Evolutionary conservation across 2,329 filamentous ascomycete genomes (phyloP), one percentile per base, ranked within the genome.

Genomic region (Colletotrichum sublineola): DNA sequence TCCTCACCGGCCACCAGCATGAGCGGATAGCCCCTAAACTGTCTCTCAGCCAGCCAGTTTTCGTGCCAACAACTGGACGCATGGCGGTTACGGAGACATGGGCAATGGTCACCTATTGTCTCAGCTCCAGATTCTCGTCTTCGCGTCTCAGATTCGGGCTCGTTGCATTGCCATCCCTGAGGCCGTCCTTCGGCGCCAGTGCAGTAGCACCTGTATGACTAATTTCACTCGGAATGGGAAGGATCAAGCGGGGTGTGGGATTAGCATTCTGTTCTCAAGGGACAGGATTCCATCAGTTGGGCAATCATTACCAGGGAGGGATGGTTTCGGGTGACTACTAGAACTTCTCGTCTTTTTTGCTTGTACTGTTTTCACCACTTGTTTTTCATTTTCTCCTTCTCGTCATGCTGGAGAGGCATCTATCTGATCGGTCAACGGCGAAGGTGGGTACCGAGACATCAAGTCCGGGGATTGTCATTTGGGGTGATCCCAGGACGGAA

Each of bases 301-400:
- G 24, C 40, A 65, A 56, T 46, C 20, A 33, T 63, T 2, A 46
- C 6, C 24, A 9, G 20, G 33, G 33, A 36, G 1, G 8, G 29
- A 48, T 38, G 12, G 8, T 42, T 29, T 48, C 33, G 50, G 20
- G 2, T 42, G 31, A 24, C 24, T 24, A 38, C 29, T 24, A 24
- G 20, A 24, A 48, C 46, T 40, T 62, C 14, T 15, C 38, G 20
- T 67, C 36, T 61, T 52, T 48, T 48, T 56, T 67, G 63, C 63
- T 56, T 73, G 67, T 68, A 62, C 67, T 69, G 64, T 65, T 68
- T 48, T 24, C 36, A 50, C 52, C 20, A 50, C 29, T 55, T 61
- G 56, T 57, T 72, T 57, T 72, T 52, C 9, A 58, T 64, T 71
- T 53, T 44, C 58, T 70, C 53, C 73, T 66, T 68, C 40, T 72